These are phyloP conservation scores for Calonectria fujianensis DNA, from an alignment of 2,329 filamentous ascomycete species.

Conservation along the genomic window DNA sequence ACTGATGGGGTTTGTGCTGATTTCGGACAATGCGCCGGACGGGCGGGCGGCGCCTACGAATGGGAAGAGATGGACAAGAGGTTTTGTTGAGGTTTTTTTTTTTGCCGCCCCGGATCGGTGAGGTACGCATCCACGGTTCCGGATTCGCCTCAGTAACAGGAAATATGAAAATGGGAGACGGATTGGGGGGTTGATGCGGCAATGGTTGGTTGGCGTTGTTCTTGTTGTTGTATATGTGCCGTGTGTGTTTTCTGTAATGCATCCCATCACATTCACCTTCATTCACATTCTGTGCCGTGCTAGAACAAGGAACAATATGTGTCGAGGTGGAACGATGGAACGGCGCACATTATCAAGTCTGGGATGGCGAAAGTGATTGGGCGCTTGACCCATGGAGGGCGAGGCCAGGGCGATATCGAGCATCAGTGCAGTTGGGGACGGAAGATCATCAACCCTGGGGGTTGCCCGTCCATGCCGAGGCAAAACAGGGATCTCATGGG, in stretches of 20 bases:
- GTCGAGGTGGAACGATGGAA: background rate
- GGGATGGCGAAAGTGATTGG: constrained; percentile 21
- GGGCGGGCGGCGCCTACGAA: constrained; percentile 27
- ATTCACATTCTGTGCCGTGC: background rate
- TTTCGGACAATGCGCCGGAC: constrained; percentile 28
- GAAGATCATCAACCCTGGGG: constrained; percentile 13
- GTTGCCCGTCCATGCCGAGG: constrained; percentile 18
- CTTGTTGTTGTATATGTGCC: background rate
- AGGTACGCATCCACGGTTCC: constrained; percentile 22
- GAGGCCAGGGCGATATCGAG: background rate
- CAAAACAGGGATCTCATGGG: constrained; percentile 19
- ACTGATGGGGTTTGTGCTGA: constrained; percentile 27
- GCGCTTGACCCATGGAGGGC: background rate
- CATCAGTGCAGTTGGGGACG: background rate
- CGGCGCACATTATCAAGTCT: background rate
- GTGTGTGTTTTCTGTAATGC: background rate
- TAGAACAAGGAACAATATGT: background rate
- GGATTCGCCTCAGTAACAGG: background rate
- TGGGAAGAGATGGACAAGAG: constrained; percentile 32
- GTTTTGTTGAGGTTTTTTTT: constrained; percentile 40
- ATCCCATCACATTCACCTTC: background rate
- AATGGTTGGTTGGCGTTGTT: background rate
- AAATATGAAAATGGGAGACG: background rate
- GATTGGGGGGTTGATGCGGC: background rate
- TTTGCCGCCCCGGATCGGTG: constrained; percentile 34